Percentiles rank a stretch among this genome's conserved stretches.
Evolutionary conservation across 2,329 filamentous ascomycete genomes (phyloP).

Genomic region (Leptoxyphium fumago): DNA sequence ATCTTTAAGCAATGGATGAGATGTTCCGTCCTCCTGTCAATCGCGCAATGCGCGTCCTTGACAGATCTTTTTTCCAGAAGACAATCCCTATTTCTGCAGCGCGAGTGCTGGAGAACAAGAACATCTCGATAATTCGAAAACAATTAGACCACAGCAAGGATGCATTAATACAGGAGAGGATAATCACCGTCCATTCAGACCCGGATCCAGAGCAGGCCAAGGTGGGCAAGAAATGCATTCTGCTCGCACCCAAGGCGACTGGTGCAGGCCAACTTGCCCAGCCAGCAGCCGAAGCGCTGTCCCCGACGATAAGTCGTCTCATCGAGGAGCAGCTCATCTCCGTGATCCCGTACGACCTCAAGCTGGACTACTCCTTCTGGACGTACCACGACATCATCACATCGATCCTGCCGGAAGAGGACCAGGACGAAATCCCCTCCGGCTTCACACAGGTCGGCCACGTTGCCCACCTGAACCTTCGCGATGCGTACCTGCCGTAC

Average conservation of each 20-base stretch:
- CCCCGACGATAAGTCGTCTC: constrained; percentile 51
- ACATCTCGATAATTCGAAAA: constrained; percentile 58
- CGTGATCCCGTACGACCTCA: constrained; percentile 60
- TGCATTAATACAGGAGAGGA: constrained; percentile 47
- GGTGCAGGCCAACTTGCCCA: background rate
- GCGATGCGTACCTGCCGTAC: constrained; percentile 69
- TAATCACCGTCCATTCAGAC: constrained; percentile 49
- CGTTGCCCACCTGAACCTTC: constrained; percentile 83
- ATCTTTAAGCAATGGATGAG: constrained; percentile 8
- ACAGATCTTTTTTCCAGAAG: constrained; percentile 70
- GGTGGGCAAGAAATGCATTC: constrained; percentile 29
- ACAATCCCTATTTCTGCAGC: constrained; percentile 65
- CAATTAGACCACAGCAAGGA: constrained; percentile 52
- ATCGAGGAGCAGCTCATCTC: constrained; percentile 53
- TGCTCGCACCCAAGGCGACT: constrained; percentile 26
- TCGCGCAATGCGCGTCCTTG: constrained; percentile 63
- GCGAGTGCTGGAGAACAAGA: constrained; percentile 56
- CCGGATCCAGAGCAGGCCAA: constrained; percentile 41
- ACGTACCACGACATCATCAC: constrained; percentile 71
- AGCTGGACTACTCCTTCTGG: constrained; percentile 76
- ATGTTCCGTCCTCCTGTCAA: constrained; percentile 72
- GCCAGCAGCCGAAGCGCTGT: constrained; percentile 50
- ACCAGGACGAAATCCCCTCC: constrained; percentile 65
- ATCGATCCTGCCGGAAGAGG: constrained; percentile 64
- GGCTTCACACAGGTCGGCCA: constrained; percentile 86